Conservation (phyloP, 2,329 filamentous ascomycete species). For the Pezicula rhizophila region DNA sequence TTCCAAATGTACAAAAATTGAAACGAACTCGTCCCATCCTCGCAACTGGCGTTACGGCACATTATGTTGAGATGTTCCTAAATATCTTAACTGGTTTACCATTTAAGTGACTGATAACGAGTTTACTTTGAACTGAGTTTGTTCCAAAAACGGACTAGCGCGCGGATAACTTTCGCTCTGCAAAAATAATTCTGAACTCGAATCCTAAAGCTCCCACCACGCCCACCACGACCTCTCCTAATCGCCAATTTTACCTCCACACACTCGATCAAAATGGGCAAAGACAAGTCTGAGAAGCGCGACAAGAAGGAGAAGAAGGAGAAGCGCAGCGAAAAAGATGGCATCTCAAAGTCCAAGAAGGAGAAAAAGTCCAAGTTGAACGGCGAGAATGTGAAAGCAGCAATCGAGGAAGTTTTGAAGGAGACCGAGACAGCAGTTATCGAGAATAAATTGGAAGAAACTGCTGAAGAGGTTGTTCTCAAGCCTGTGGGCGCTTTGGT, state of each 20-base stretch:
- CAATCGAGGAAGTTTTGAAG: slow-evolving; percentile 60
- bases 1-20: no score
- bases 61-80: no score
- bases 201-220: not conserved
- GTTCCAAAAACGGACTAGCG: slow-evolving; percentile 2
- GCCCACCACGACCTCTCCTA: not conserved
- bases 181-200: slow-evolving; percentile 3
- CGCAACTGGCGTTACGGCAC: no score
- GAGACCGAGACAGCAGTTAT: slow-evolving; percentile 42
- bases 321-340: slow-evolving; percentile 45
- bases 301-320: slow-evolving; percentile 59
- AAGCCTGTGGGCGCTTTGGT: slow-evolving; percentile 59
- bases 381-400: slow-evolving; percentile 46
- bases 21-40: no score
- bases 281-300: slow-evolving; percentile 4
- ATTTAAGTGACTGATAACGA: no score
- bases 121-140: no score
- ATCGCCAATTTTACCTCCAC: not conserved
- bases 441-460: slow-evolving; percentile 28
- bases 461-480: slow-evolving; percentile 35
- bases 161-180: not conserved
- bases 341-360: slow-evolving; percentile 39
- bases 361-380: slow-evolving; percentile 34
- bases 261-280: slow-evolving; percentile 3
- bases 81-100: no score